phyloP scores from a whole-genome alignment of 2,329 filamentous ascomycete species.

The Rhynchosporium graminicola region DNA sequence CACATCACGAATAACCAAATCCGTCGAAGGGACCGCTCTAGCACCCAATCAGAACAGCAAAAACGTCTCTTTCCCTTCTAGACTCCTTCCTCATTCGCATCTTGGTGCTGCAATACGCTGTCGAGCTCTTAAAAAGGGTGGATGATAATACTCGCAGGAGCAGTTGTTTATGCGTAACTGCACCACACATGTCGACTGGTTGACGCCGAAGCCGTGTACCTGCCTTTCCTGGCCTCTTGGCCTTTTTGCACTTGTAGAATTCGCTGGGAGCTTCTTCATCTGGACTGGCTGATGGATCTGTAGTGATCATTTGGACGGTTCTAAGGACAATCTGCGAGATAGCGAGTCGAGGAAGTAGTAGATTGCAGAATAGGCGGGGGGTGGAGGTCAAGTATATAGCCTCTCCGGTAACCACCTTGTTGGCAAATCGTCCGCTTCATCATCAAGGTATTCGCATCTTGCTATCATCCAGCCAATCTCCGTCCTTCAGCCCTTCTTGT shows the following conservation, averaged over 20 bases:
- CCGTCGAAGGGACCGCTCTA: neutral
- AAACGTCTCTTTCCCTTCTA: neutral
- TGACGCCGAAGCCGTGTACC: neutral
- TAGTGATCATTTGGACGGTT: conserved; percentile 1
- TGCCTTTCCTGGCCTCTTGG: conserved; percentile 13
- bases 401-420: conserved; percentile 13
- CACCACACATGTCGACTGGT: neutral
- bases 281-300: conserved; percentile 4
- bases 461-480: conserved; percentile 12
- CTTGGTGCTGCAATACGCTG: conserved; percentile 6
- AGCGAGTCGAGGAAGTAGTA: neutral
- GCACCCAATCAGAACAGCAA: neutral
- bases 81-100: conserved; percentile 9
- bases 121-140: neutral
- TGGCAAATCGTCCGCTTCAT: neutral
- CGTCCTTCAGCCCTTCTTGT: neutral
- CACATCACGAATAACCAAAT: neutral
- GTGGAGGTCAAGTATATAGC: conserved; percentile 8
- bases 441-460: conserved; percentile 4
- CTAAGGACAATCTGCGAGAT: neutral
- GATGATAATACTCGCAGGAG: neutral
- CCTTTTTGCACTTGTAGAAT: conserved; percentile 6
- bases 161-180: neutral
- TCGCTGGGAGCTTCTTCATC: conserved; percentile 5
- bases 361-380: neutral